Conservation (phyloP, 768 basidiomycete species). For the Podaxis rugospora region DNA sequence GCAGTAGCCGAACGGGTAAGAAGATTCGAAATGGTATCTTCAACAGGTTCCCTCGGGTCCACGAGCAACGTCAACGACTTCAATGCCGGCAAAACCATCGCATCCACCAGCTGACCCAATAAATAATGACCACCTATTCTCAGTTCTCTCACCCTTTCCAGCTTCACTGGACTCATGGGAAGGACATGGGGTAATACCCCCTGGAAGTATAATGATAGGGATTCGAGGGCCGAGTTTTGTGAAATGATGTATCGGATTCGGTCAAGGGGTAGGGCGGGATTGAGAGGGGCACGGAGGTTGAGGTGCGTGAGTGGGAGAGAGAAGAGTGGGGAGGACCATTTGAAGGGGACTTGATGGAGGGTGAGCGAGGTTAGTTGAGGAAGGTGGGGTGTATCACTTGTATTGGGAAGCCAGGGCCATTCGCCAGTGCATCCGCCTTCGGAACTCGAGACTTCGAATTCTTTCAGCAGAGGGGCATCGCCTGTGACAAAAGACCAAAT, state of each 20-base stretch:
- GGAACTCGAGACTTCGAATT: slow-evolving; percentile 74
- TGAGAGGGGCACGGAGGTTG: slow-evolving; percentile 62
- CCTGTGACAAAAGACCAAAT: slow-evolving; percentile 34
- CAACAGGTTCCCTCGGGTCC: slow-evolving; percentile 70
- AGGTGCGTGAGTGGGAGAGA: slow-evolving; percentile 48
- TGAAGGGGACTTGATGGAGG: slow-evolving; percentile 70
- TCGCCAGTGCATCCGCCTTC: slow-evolving; percentile 60
- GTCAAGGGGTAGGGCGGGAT: slow-evolving; percentile 59
- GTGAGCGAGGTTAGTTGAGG: slow-evolving; percentile 54
- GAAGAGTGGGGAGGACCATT: slow-evolving; percentile 74
- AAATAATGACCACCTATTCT: slow-evolving; percentile 65
- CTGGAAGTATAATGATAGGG: slow-evolving; percentile 57
- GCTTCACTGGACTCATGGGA: slow-evolving; percentile 49
- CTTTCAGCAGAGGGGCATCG: slow-evolving; percentile 65
- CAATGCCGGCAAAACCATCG: slow-evolving; percentile 53
- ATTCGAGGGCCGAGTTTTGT: slow-evolving; percentile 53
- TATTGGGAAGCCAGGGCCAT: slow-evolving; percentile 73
- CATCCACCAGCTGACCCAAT: slow-evolving; percentile 57
- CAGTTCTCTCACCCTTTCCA: slow-evolving; percentile 51
- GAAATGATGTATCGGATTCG: slow-evolving; percentile 62
- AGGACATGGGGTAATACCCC: slow-evolving; percentile 59
- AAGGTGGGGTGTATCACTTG: slow-evolving; percentile 30
- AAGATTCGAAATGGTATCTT: slow-evolving; percentile 62
- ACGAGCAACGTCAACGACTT: slow-evolving; percentile 63
- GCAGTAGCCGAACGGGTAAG: slow-evolving; percentile 50